These are phyloP conservation scores for Lasiosphaeris hirsuta DNA, from an alignment of 495 filamentous ascomycete species.

Conservation along the genomic window DNA sequence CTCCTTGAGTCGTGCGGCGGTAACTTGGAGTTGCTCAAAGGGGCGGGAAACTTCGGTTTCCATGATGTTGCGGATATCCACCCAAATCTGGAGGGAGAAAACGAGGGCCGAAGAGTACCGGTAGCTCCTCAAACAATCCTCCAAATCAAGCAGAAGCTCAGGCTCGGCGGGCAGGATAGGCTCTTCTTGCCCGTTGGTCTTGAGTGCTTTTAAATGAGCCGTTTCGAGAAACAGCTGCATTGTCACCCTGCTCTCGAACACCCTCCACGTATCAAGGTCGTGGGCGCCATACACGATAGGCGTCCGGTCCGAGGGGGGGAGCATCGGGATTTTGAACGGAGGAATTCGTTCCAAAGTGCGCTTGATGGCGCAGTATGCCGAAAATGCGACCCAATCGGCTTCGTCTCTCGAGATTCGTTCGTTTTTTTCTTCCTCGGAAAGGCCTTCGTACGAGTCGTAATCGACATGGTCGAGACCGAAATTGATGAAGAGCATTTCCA, in stretches of 20 bases:
- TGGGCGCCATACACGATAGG: conserved; percentile 20
- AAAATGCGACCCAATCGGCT: conserved; percentile 23
- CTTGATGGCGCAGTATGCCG: conserved; percentile 8
- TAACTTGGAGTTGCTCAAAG: conserved; percentile 20
- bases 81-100: conserved; percentile 26
- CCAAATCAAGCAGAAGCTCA: conserved; percentile 19
- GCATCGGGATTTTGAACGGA: conserved; percentile 23
- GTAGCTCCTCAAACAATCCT: conserved; percentile 12
- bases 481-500: conserved; percentile 23
- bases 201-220: conserved; percentile 21
- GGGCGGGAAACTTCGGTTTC: conserved; percentile 19
- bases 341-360: conserved; percentile 2
- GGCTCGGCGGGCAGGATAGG: conserved; percentile 18
- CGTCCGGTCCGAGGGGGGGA: conserved; percentile 10
- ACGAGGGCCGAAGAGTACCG: conserved; percentile 12
- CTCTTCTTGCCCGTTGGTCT: conserved; percentile 11
- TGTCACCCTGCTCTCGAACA: conserved; percentile 14
- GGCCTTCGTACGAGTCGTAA: conserved; percentile 20
- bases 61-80: conserved; percentile 31
- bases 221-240: conserved; percentile 19
- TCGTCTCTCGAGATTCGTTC: conserved; percentile 25
- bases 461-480: conserved; percentile 26
- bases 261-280: conserved; percentile 8
- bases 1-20: not conserved
- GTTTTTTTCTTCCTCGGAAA: conserved; percentile 7